Conservation (phyloP, 192 early-diverging fungal genomes). For the Gryganskiella cystojenkinii region DNA sequence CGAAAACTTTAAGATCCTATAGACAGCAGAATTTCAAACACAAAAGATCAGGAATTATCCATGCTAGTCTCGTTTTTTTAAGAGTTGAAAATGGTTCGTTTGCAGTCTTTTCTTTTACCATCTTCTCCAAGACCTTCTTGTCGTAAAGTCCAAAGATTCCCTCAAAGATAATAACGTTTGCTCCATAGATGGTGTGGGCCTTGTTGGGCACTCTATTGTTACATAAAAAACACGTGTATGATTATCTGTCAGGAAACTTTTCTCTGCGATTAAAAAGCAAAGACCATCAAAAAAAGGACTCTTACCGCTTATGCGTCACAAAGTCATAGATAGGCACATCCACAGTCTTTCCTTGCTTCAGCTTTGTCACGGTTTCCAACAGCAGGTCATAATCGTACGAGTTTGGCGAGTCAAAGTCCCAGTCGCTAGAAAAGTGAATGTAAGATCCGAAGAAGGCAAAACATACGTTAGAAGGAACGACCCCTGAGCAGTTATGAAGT, state of each 20-base stretch:
- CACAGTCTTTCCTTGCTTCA: constrained; percentile 84
- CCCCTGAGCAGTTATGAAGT: too few species aligned
- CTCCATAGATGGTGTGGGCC: constrained; percentile 85
- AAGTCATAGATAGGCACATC: constrained; percentile 95
- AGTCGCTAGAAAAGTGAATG: constrained; percentile 64
- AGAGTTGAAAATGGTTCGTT: background rate
- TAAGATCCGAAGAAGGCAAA: background rate
- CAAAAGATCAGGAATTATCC: background rate
- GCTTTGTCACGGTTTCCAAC: constrained; percentile 72
- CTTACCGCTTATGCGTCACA: constrained; percentile 81
- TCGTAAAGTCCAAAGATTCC: constrained; percentile 98
- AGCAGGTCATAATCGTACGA: constrained; percentile 88
- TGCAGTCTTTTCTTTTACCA: constrained; percentile 63
- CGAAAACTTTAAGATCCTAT: constrained; percentile 79
- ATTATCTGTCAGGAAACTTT: background rate
- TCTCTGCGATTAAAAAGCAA: constrained; percentile 4
- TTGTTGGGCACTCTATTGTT: constrained; percentile 59
- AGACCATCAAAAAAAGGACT: too few species aligned
- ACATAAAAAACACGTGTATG: background rate
- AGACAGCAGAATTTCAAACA: background rate
- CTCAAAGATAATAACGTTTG: constrained; percentile 96
- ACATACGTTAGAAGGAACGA: background rate
- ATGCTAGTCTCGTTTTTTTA: background rate
- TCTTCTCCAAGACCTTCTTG: constrained; percentile 78
- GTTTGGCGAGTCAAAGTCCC: constrained; percentile 94